Conservation (phyloP, 345 rosid genomes). For the Salix caprea region DNA sequence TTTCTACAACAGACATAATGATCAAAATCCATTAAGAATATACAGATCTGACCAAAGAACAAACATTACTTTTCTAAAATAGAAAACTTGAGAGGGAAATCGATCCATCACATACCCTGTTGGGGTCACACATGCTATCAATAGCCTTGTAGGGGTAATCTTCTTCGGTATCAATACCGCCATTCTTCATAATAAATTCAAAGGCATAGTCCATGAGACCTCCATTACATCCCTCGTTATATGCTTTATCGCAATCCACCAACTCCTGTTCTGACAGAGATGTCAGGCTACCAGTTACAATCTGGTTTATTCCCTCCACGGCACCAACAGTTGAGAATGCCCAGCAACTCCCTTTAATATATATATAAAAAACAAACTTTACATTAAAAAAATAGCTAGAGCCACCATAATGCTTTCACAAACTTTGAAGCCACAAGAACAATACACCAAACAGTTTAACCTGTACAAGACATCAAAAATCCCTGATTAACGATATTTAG, state of each 20-base stretch:
- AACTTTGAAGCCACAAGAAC: not conserved
- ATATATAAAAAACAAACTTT: not conserved
- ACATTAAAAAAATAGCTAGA: not conserved
- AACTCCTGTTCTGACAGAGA: conserved; percentile 32
- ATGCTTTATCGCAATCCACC: conserved; percentile 24
- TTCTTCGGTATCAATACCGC: conserved; percentile 25
- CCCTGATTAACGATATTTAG: not conserved
- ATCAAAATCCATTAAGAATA: not conserved
- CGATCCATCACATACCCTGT: conserved; percentile 15
- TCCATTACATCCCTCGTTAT: conserved; percentile 30
- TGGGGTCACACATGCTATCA: conserved; percentile 16
- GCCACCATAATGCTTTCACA: not conserved
- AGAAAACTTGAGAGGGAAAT: not conserved
- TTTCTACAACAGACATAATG: conserved; percentile 10
- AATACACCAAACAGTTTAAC: not conserved
- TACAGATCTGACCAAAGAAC: not conserved
- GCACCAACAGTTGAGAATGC: conserved; percentile 31
- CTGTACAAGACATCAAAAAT: not conserved
- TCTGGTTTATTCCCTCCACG: conserved; percentile 33
- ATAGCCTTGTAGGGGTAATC: conserved; percentile 25
- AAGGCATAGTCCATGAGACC: conserved; percentile 36
- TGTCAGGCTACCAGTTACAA: conserved; percentile 26
- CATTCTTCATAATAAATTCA: conserved; percentile 25
- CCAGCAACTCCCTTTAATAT: conserved; percentile 32
- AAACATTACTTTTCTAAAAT: not conserved